Evolutionary conservation across 2,329 filamentous ascomycete genomes (phyloP), one percentile per base, ranked within the genome.

Genomic region (Xylaria multiplex): DNA sequence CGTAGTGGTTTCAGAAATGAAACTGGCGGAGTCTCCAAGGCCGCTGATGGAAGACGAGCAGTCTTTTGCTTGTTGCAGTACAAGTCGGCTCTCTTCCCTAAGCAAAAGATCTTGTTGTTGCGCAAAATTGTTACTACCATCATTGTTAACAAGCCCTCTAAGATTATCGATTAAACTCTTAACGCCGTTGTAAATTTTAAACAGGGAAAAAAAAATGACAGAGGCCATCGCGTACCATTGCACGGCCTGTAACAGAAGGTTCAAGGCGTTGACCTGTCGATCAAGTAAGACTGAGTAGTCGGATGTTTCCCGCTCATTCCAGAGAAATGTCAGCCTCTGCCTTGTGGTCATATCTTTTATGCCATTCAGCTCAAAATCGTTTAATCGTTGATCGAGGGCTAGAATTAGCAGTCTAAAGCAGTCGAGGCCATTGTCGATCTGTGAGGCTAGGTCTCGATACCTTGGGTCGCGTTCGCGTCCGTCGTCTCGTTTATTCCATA

Each of bases 251-350:
- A 71, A 40, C 1, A 71, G 52, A 14, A 71, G 68, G 14, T 67
- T 71, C 6, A 70, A 56, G 0, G 69, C 69, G 49, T 71, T 70
- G 2, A 66, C 69, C 43, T 71, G 69, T n/a, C 68, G 61, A 46
- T 70, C 66, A 6, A 71, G 65, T 37, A 69, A 27, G 13, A 42
- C 43, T 1, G 65, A 71, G 32, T 50, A 68, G 5, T 63, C 53
- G 3, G 37, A 46, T 53, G 60, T 69, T 14, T 66, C 65, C 13
- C 46, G 53, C 55, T 71, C 67, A 45, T 35, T 56, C 67, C 64
- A 69, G 3, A 71, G 35, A 57, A 68, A 69, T 42, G 48, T 16
- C 13, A 70, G 30, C 30, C 52, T 66, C 27, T 48, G 35, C 8
- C 13, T 16, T 14, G 30, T 7, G 2, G 50, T 22, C 45, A 66